These are phyloP conservation scores for Strobilomyces dryophilus DNA, from an alignment of 768 basidiomycete species.

Conservation along the genomic window DNA sequence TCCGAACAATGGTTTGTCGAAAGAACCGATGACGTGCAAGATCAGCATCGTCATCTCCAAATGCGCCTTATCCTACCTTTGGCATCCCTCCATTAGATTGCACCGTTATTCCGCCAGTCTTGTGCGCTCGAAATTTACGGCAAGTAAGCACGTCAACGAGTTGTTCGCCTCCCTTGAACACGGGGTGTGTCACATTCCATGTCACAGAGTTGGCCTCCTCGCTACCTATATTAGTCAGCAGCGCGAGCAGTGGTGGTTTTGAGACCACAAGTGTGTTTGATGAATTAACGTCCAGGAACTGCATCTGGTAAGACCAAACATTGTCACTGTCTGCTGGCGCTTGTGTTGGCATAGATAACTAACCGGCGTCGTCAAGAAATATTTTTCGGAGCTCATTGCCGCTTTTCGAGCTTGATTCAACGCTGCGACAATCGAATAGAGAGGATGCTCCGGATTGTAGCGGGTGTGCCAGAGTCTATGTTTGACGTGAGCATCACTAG, in stretches of 20 bases:
- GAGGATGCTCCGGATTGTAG: conserved; percentile 47
- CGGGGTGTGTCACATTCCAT: conserved; percentile 43
- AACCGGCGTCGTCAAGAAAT: conserved; percentile 47
- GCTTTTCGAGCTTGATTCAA: conserved; percentile 54
- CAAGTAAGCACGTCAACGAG: conserved; percentile 57
- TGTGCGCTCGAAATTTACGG: conserved; percentile 31
- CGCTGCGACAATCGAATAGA: conserved; percentile 41
- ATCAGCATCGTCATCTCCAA: background rate
- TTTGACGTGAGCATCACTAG: conserved; percentile 3
- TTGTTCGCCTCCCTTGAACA: conserved; percentile 37
- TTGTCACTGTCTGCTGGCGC: background rate
- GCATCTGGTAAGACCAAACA: conserved; percentile 33
- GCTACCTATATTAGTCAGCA: conserved; percentile 53
- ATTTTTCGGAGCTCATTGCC: conserved; percentile 39
- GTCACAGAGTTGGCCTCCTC: conserved; percentile 27
- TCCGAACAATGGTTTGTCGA: background rate
- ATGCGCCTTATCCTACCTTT: conserved; percentile 27
- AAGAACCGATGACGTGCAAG: background rate
- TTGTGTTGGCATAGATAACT: conserved; percentile 6
- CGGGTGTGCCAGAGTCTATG: conserved; percentile 56
- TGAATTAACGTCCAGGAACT: conserved; percentile 39
- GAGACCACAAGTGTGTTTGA: conserved; percentile 43
- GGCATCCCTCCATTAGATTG: conserved; percentile 43
- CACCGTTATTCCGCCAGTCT: conserved; percentile 40
- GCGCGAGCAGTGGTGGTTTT: conserved; percentile 53